Base-by-base conservation (phyloP, 169 alveolate species). In the Eimeria falciformis region DNA sequence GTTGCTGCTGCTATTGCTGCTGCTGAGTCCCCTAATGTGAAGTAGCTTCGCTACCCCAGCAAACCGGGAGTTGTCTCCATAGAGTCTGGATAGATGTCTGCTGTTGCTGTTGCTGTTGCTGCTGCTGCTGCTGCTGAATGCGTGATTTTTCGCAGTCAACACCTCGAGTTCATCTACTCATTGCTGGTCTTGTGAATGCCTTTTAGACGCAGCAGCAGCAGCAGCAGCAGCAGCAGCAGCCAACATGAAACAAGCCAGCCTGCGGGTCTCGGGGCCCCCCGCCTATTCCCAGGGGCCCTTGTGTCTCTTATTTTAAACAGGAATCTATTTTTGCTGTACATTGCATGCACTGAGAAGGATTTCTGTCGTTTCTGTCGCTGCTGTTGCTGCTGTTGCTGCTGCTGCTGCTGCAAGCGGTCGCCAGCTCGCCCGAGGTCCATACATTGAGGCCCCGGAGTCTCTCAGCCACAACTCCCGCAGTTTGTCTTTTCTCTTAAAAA, bases 401-500 rank as follows among this genome's bases (percentile, higher is more conserved):
- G 62, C 62, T 50, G 62, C 62, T 50, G 62, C 62, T 50, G 62
- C 62, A 14, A 50, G 62, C 62, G n/a, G 62, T 14, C 62, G 62
- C 14, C 7, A 50, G 62, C n/a, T 11, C 62, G 14, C 62, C 62
- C 62, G 62, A 14, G 14, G 14, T 11, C 62, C 62, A 7, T 7
- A 11, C 62, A 14, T 50, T 14, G 62, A 50, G 62, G 7, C 14
- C 14, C 62, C 7, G 62, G n/a, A 50, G 62, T 50, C n/a, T n/a
- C n/a, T n/a, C n/a, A n/a, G n/a, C n/a, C n/a, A n/a, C n/a, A n/a
- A n/a, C n/a, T n/a, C n/a, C n/a, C n/a, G n/a, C n/a, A n/a, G n/a
- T n/a, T n/a, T n/a, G n/a, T n/a, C n/a, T n/a, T n/a, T n/a, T n/a
- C n/a, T n/a, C n/a, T n/a, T n/a, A n/a, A n/a, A n/a, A n/a, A n/a